Evolutionary conservation across 306 rosid species (phyloP), one percentile per base, ranked within the genome.

Genomic region (Corylus americana): DNA sequence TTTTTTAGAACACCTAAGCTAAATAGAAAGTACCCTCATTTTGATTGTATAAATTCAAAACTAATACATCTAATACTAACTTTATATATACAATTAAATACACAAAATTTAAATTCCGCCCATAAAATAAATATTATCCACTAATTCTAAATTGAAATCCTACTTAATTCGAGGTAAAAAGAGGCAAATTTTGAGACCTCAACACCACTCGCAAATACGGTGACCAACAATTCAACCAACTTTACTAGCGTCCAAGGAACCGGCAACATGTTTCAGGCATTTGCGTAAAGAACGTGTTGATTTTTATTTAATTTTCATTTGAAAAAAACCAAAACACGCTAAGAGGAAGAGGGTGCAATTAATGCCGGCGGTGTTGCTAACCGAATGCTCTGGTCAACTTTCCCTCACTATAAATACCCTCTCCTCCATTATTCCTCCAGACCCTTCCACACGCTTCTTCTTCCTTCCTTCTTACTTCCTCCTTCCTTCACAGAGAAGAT

Each of bases 171-270:
- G 10, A 7, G 49, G 35, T 22, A 22, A 22, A 22, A 3, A 31
- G 35, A 39, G 44, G 73, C 64, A 25, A 59, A 16, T 54, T 70
- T 69, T 74, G 53, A 20, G 73, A 78, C 49, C 48, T 11, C 48
- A 44, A 18, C n/a, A 14, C 57, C 11, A 13, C 54, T 47, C 71
- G 27, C 48, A 12, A 59, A 54, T 83, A 53, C 74, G 92, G 85
- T 92, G 89, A 92, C 95, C 95, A 86, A 90, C 81, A 89, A 87
- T 81, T 71, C 84, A 77, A 90, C 94, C 89, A 82, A 86, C 85
- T 55, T 74, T 73, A 76, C 64, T 81, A 50, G 79, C 14, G 48
- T 35, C 78, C 35, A 31, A 31, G 35, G 35, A 31, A 31, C 35
- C 35, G 76, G 59, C 76, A 80, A 9, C 83, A 87, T 83, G 82